A percentile compares a stretch with the other conserved stretches of the same genome.
These are phyloP conservation scores for Lipomyces yamanashiensis DNA, from an alignment of 805 yeast genomes.

Conservation along the genomic window DNA sequence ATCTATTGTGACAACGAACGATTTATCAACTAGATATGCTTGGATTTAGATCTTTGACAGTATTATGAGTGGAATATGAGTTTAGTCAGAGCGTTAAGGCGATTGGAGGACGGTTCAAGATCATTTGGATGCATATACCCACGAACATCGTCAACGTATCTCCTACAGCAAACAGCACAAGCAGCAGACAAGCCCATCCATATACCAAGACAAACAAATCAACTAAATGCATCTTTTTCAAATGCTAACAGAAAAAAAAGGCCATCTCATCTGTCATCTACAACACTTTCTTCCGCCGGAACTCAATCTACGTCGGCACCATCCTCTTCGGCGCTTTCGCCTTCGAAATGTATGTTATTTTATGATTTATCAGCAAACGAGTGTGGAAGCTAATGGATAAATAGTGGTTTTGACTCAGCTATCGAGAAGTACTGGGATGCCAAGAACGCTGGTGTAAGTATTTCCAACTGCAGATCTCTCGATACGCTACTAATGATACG, in stretches of 20 bases:
- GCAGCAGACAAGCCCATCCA: background rate
- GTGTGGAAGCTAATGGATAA: background rate
- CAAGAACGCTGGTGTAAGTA: constrained; percentile 47
- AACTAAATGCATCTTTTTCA: too few species aligned
- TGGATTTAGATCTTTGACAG: too few species aligned
- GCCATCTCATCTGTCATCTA: constrained; percentile 50
- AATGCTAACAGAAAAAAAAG: constrained; percentile 11
- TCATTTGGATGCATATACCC: too few species aligned
- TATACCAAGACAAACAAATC: too few species aligned
- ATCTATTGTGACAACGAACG: too few species aligned
- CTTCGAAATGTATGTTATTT: constrained; percentile 58
- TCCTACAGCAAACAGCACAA: background rate
- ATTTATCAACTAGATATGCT: too few species aligned
- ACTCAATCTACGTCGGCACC: constrained; percentile 77
- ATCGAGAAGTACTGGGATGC: constrained; percentile 47
- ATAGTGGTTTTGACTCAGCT: constrained; percentile 45
- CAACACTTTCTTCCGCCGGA: constrained; percentile 75
- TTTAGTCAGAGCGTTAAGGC: too few species aligned
- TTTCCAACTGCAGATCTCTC: background rate
- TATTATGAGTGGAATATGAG: too few species aligned
- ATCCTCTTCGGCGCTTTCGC: constrained; percentile 76
- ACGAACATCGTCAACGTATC: too few species aligned
- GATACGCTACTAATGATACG: background rate
- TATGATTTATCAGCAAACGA: background rate
- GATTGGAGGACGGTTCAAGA: too few species aligned